Conservation (phyloP, 2,329 filamentous ascomycete species). For the Raffaelea albimanens region DNA sequence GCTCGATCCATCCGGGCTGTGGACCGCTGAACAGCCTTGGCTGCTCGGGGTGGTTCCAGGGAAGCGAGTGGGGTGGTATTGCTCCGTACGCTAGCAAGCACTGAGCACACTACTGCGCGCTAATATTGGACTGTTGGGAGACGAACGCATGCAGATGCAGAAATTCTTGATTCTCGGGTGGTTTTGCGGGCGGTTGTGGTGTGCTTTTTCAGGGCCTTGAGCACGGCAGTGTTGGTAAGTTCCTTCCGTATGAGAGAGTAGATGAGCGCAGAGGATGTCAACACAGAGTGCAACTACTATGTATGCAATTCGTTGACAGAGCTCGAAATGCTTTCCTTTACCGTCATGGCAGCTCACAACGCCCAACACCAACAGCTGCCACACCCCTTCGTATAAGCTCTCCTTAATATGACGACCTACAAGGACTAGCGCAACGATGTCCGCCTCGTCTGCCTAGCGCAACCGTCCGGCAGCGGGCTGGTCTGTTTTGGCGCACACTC, state of each 20-base stretch:
- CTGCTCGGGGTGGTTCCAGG: no score
- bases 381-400: no score
- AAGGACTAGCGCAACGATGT: conserved; percentile 9
- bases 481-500: neutral
- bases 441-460: conserved; percentile 8
- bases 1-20: no score
- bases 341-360: no score
- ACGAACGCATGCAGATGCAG: neutral
- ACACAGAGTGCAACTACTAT: no score
- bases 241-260: no score
- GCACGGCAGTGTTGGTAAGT: no score
- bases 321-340: no score
- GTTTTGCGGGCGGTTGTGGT: neutral
- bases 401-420: neutral
- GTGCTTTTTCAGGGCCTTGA: neutral
- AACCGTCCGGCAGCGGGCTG: conserved; percentile 3
- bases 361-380: no score
- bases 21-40: no score
- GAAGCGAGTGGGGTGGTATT: neutral
- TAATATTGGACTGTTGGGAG: neutral
- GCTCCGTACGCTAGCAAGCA: neutral
- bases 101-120: neutral
- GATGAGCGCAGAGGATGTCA: no score
- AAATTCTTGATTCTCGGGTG: neutral
- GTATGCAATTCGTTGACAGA: no score